phyloP scores from a whole-genome alignment of 768 basidiomycete genomes.

The Mycena rosella region DNA sequence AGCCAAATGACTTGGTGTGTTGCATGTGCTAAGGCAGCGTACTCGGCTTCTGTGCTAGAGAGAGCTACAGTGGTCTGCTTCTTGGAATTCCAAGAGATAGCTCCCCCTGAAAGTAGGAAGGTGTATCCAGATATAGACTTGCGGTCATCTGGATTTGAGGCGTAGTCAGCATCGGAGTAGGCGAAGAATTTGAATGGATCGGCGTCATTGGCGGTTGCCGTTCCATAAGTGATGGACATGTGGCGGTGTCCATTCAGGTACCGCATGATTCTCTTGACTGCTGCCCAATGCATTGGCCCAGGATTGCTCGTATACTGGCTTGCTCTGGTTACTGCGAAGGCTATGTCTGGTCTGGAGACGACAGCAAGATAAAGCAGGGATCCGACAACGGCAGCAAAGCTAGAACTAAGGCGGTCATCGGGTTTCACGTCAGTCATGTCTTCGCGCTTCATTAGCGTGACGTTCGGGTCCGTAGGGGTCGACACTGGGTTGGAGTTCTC shows the following conservation, averaged over 20 bases:
- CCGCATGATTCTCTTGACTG: conserved; percentile 28
- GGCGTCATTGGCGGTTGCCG: not conserved
- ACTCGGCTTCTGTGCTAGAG: too few relatives aligned
- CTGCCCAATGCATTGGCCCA: conserved; percentile 19
- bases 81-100: too few relatives aligned
- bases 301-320: conserved; percentile 25
- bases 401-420: not conserved
- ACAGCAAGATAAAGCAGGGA: conserved; percentile 29
- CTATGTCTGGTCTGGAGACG: conserved; percentile 30
- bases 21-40: conserved; percentile 38
- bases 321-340: conserved; percentile 26
- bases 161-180: too few relatives aligned
- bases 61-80: too few relatives aligned
- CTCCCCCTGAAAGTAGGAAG: too few relatives aligned
- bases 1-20: conserved; percentile 38
- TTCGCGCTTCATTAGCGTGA: not conserved
- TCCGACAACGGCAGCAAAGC: not conserved
- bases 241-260: conserved; percentile 24
- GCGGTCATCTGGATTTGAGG: too few relatives aligned
- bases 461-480: not conserved
- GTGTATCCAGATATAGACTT: too few relatives aligned
- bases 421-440: not conserved
- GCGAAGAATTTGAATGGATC: too few relatives aligned
- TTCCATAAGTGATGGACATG: conserved; percentile 9
- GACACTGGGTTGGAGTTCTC: not conserved